Conservation (phyloP, 805 yeast species). For the Kodamaea laetipori region DNA sequence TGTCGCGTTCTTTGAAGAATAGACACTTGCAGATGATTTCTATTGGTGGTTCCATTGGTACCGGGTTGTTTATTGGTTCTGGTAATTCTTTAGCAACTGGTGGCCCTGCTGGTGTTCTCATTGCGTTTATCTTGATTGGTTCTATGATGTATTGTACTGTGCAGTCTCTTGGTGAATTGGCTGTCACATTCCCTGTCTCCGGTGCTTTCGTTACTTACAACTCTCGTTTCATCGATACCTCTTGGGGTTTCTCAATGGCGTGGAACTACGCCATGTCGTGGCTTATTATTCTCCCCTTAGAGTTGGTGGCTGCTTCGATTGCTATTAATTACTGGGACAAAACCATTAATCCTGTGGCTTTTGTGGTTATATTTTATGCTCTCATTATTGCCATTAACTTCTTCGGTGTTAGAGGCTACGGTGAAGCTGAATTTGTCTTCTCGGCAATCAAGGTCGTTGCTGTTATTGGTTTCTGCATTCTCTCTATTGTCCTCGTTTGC, state of each 20-base stretch:
- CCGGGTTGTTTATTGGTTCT: conserved; percentile 68
- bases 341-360: conserved; percentile 52
- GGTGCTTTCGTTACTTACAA: conserved; percentile 66
- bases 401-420: conserved; percentile 56
- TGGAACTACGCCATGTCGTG: conserved; percentile 38
- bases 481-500: conserved; percentile 52
- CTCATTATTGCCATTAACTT: conserved; percentile 48
- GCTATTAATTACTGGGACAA: conserved; percentile 22
- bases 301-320: conserved; percentile 29
- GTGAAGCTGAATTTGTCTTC: conserved; percentile 65
- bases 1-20: conserved; percentile 52
- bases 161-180: conserved; percentile 62
- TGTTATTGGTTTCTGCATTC: conserved; percentile 55
- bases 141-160: conserved; percentile 58
- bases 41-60: conserved; percentile 68
- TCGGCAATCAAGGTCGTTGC: conserved; percentile 65
- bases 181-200: conserved; percentile 61
- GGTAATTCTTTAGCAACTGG: conserved; percentile 59
- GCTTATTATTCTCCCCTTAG: conserved; percentile 27
- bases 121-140: conserved; percentile 57
- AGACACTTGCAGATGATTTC: conserved; percentile 70
- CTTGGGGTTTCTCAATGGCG: conserved; percentile 65
- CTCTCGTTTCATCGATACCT: conserved; percentile 56
- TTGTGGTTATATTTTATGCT: conserved; percentile 55
- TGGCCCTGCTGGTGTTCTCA: conserved; percentile 65